Evolutionary conservation across 1,284 basidiomycete genomes (phyloP).

Genomic region (Mycena sp.): DNA sequence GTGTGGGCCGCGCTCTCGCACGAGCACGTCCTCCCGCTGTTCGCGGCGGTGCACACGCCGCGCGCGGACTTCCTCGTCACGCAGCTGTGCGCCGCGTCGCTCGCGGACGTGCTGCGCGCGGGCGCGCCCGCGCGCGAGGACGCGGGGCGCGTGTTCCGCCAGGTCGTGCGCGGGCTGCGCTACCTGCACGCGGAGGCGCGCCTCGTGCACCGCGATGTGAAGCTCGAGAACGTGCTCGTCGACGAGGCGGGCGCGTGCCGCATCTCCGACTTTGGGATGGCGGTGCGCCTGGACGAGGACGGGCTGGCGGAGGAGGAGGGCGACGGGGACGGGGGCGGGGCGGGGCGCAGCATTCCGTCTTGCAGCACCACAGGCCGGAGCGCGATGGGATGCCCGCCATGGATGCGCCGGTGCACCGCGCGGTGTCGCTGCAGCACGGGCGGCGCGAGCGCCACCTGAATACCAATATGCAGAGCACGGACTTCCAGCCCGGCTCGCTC

Average conservation of each 20-base stretch:
- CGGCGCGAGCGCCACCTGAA: too few relatives aligned
- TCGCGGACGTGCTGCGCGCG: conserved; percentile 85
- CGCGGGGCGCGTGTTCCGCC: conserved; percentile 89
- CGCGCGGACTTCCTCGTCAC: conserved; percentile 88
- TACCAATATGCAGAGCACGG: conserved; percentile 38
- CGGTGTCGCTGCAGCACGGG: conserved; percentile 45
- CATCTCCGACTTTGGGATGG: conserved; percentile 88
- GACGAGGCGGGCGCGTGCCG: conserved; percentile 85
- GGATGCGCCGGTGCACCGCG: conserved; percentile 43
- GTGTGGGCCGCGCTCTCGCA: conserved; percentile 85
- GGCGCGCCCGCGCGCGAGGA: conserved; percentile 78
- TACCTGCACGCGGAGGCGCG: conserved; percentile 86
- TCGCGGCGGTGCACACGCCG: conserved; percentile 70
- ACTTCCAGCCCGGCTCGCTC: conserved; percentile 84
- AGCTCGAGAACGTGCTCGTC: conserved; percentile 95
- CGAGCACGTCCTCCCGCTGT: conserved; percentile 85
- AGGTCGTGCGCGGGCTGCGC: conserved; percentile 86
- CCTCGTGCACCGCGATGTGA: conserved; percentile 92
- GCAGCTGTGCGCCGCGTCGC: conserved; percentile 82
- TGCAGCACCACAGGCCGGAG: too few relatives aligned
- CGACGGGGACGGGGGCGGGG: conserved; percentile 44
- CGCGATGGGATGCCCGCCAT: conserved; percentile 17
- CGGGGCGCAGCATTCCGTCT: too few relatives aligned
- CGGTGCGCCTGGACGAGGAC: too few relatives aligned
- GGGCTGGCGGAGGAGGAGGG: conserved; percentile 62